Conservation (phyloP, 2,329 filamentous ascomycete genomes). For the Colletotrichum abscissum region DNA sequence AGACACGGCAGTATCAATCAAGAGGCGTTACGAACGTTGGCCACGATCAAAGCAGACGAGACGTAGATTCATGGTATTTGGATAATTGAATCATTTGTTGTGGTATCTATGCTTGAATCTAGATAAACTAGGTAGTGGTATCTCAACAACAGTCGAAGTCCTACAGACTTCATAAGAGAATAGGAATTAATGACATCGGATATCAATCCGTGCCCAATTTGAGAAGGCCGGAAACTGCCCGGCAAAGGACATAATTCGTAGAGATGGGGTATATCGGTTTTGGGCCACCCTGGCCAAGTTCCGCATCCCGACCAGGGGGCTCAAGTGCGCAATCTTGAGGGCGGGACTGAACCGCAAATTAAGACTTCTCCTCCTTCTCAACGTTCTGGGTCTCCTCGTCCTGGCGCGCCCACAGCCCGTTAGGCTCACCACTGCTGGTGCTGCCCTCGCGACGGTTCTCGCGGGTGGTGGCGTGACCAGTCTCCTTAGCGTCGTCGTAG, state of each 20-base stretch:
- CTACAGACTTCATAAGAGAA: slow-evolving; percentile 10
- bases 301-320: neutral
- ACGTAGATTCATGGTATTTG: neutral
- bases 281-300: neutral
- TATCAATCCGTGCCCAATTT: slow-evolving; percentile 3
- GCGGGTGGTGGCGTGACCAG: slow-evolving; percentile 37
- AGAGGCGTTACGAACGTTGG: too few relatives aligned
- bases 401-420: slow-evolving; percentile 29
- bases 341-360: neutral
- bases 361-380: slow-evolving; percentile 27
- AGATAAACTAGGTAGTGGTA: slow-evolving; percentile 29
- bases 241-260: slow-evolving; percentile 30
- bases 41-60: neutral
- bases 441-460: slow-evolving; percentile 32
- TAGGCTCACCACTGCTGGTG: slow-evolving; percentile 20
- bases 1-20: neutral
- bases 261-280: slow-evolving; percentile 7
- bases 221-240: slow-evolving; percentile 13
- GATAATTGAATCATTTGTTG: slow-evolving; percentile 23
- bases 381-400: slow-evolving; percentile 34
- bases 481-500: slow-evolving; percentile 55
- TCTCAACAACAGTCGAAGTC: slow-evolving; percentile 19
- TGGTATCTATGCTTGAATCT: slow-evolving; percentile 33
- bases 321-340: neutral
- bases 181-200: slow-evolving; percentile 18